Conservation (phyloP, 2,329 filamentous ascomycete genomes). For the Colletotrichum chrysophilum region DNA sequence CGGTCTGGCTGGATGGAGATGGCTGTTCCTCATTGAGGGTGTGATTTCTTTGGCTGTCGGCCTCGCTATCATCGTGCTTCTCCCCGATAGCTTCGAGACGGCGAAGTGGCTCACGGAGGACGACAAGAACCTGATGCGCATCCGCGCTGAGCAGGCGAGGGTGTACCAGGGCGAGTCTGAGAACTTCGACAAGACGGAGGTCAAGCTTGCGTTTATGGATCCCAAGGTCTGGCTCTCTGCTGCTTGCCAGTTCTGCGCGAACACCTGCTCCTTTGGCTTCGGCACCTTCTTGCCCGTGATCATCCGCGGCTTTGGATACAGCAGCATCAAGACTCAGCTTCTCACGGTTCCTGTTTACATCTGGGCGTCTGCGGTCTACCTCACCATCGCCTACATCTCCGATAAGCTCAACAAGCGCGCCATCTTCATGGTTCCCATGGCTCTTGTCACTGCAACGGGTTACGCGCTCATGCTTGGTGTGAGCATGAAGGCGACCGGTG, state of each 20-base stretch:
- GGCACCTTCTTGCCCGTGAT: constrained; percentile 63
- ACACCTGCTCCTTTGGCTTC: constrained; percentile 61
- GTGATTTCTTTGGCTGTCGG: constrained; percentile 48
- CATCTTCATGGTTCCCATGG: constrained; percentile 44
- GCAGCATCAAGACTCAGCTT: constrained; percentile 53
- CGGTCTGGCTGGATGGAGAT: constrained; percentile 52
- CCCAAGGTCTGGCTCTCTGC: constrained; percentile 57
- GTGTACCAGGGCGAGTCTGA: constrained; percentile 52
- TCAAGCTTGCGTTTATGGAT: constrained; percentile 52
- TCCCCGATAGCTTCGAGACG: constrained; percentile 47
- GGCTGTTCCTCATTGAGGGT: constrained; percentile 57
- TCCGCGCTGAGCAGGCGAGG: constrained; percentile 47
- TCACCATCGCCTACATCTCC: constrained; percentile 48
- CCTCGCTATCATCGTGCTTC: constrained; percentile 39
- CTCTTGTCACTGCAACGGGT: constrained; percentile 57
- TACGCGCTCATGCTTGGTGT: constrained; percentile 54
- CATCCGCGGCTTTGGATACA: constrained; percentile 55
- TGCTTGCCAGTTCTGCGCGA: constrained; percentile 55
- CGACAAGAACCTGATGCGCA: constrained; percentile 54
- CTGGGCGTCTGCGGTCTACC: constrained; percentile 51
- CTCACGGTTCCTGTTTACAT: constrained; percentile 63
- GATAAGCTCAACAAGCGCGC: constrained; percentile 43
- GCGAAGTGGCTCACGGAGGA: constrained; percentile 54
- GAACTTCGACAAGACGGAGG: constrained; percentile 54
- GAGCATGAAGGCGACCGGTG: constrained; percentile 40